Percentiles rank a stretch among this genome's conserved stretches.
Evolutionary conservation across 768 basidiomycete species (phyloP).

Genomic region (Tylopilus vinaceipallidus): DNA sequence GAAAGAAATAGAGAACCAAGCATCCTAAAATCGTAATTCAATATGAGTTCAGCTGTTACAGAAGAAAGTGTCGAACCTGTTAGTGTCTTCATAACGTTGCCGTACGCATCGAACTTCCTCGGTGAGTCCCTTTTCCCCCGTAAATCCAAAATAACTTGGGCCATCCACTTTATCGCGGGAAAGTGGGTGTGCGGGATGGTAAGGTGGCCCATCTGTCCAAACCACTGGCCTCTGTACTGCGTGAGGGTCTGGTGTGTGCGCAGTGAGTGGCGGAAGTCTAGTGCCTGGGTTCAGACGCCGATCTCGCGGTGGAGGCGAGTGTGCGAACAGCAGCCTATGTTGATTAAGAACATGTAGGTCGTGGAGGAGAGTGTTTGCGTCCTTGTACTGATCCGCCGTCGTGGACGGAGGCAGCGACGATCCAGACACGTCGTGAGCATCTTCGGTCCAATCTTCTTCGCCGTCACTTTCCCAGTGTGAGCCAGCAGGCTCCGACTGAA

Average conservation of each 20-base stretch:
- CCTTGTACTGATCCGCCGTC: slow-evolving; percentile 46
- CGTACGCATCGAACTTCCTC: slow-evolving; percentile 48
- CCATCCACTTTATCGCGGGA: background rate
- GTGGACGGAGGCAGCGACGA: slow-evolving; percentile 1
- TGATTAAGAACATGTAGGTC: slow-evolving; percentile 69
- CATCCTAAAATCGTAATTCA: slow-evolving; percentile 39
- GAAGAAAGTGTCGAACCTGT: slow-evolving; percentile 45
- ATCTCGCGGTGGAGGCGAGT: slow-evolving; percentile 15
- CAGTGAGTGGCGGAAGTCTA: background rate
- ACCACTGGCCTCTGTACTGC: background rate
- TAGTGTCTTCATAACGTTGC: slow-evolving; percentile 61
- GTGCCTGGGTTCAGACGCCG: background rate
- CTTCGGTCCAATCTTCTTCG: slow-evolving; percentile 34
- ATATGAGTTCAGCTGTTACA: background rate
- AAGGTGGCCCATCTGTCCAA: slow-evolving; percentile 6
- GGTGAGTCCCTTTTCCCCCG: slow-evolving; percentile 17
- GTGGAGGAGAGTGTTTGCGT: slow-evolving; percentile 63
- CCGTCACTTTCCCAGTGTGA: slow-evolving; percentile 26
- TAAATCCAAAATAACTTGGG: background rate
- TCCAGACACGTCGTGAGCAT: slow-evolving; percentile 35
- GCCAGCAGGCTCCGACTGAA: slow-evolving; percentile 1
- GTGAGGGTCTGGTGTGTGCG: background rate
- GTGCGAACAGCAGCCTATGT: slow-evolving; percentile 50
- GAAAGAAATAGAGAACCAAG: slow-evolving; percentile 65
- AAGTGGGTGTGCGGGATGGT: background rate